Conservation (phyloP, 352 stramenopile genomes). For the Phytophthora cactorum region DNA sequence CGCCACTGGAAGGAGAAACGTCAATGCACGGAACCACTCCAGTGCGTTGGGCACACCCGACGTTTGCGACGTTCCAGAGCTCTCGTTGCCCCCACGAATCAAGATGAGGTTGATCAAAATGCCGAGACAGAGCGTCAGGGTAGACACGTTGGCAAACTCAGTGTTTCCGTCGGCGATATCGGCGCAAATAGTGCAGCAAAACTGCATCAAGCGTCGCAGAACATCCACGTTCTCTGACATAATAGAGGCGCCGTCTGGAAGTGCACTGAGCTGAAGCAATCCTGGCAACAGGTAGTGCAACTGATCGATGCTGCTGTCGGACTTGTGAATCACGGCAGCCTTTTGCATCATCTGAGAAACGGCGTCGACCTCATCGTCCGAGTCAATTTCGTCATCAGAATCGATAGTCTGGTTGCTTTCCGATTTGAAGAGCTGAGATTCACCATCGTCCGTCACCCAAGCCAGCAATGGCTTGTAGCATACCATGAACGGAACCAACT, state of each 20-base stretch:
- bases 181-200: slow-evolving; percentile 74
- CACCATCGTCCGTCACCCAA: slow-evolving; percentile 25
- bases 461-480: slow-evolving; percentile 64
- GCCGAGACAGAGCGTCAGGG: slow-evolving; percentile 76
- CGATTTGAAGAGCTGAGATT: slow-evolving; percentile 11
- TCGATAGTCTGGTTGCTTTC: slow-evolving; percentile 41
- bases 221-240: slow-evolving; percentile 69
- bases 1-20: slow-evolving; percentile 75
- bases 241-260: slow-evolving; percentile 54
- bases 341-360: slow-evolving; percentile 53
- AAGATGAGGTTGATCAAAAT: slow-evolving; percentile 84
- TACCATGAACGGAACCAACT: slow-evolving; percentile 82
- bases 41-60: slow-evolving; percentile 51
- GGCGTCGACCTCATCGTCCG: slow-evolving; percentile 70
- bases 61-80: slow-evolving; percentile 14
- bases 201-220: slow-evolving; percentile 72
- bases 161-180: slow-evolving; percentile 56
- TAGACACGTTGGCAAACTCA: slow-evolving; percentile 62
- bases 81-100: slow-evolving; percentile 54
- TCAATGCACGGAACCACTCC: slow-evolving; percentile 77
- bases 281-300: slow-evolving; percentile 86
- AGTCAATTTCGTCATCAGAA: slow-evolving; percentile 78
- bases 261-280: slow-evolving; percentile 78
- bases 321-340: slow-evolving; percentile 36
- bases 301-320: slow-evolving; percentile 61